Evolutionary conservation across 1,284 basidiomycete genomes (phyloP), one percentile per base, ranked within the genome.

Genomic region (Heterobasidion occidentale): DNA sequence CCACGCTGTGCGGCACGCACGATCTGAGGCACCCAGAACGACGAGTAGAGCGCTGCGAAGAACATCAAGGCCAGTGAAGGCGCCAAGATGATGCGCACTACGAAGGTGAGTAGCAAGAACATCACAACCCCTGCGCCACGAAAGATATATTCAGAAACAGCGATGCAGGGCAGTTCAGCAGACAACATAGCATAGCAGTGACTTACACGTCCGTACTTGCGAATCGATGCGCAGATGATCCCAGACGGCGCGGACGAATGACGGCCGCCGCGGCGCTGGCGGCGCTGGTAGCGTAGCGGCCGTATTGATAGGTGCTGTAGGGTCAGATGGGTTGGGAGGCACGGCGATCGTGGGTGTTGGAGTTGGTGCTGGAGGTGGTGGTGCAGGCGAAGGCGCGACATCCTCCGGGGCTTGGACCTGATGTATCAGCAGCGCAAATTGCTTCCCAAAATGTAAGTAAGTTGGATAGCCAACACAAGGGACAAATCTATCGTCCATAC

Each of bases 1-100:
- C 88, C 89, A 19, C 88, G 78, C 27, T 79, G 77, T 7, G 80
- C 81, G 45, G 92, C 90, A 33, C 93, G 78, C 59, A 86, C 76
- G 54, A 95, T 92, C 71, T 95, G 92, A 6, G 90, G 87, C 1
- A 88, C 62, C 93, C 93, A 96, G 61, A 89, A 79, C 61, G 80
- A 80, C 2, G 84, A 86, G 69, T 94, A 92, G 58, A 90, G 78
- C 19, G 75, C 66, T 14, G 77, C 80, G n/a, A 94, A 77, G 63
- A 91, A 83, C 46, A 90, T 67, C 36, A 92, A 77, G 0, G 88
- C 80, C 12, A 92, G 71, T 0, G 81, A 79, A 1, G 90, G 86
- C 3, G 86, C 81, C 55, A 92, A 70, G 46, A 91, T 82, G 56
- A 92, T 76, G 44, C 89, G 82, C 63, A 90, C 80, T 51, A 91